phyloP scores from a whole-genome alignment of 257 asterid genomes.

The Perilla frutescens region DNA sequence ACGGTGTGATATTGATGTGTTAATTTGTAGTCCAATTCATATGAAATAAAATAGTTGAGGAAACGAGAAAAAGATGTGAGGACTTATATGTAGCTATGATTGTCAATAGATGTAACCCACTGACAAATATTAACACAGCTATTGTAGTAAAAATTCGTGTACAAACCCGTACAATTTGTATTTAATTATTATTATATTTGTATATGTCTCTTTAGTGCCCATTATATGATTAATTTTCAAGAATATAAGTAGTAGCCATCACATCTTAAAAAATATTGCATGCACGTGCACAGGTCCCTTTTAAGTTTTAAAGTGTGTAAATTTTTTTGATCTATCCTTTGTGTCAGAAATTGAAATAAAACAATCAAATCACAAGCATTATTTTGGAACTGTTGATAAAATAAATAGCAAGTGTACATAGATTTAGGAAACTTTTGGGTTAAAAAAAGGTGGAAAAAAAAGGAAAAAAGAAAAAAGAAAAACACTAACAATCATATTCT shows the following conservation, averaged over 20 bases:
- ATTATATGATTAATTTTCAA: slow-evolving; percentile 40
- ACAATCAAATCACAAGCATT: slow-evolving; percentile 31
- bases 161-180: slow-evolving; percentile 41
- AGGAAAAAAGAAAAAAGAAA: neutral
- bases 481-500: neutral
- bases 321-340: slow-evolving; percentile 9
- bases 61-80: slow-evolving; percentile 37
- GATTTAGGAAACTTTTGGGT: neutral
- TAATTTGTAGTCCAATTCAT: neutral
- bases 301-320: slow-evolving; percentile 24
- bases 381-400: neutral
- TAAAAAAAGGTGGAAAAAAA: neutral
- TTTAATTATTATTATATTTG: slow-evolving; percentile 18
- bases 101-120: slow-evolving; percentile 47
- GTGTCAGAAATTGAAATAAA: slow-evolving; percentile 38
- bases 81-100: slow-evolving; percentile 33
- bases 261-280: slow-evolving; percentile 35
- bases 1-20: slow-evolving; percentile 33
- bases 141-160: slow-evolving; percentile 36
- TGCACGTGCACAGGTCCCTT: slow-evolving; percentile 39
- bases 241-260: slow-evolving; percentile 42
- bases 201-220: slow-evolving; percentile 46
- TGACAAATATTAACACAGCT: slow-evolving; percentile 34
- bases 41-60: slow-evolving; percentile 30
- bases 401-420: neutral